A percentile compares a stretch with the other conserved stretches of the same genome.
Conservation (phyloP, 208 protist genomes). For the Trypanosoma scelopori region DNA sequence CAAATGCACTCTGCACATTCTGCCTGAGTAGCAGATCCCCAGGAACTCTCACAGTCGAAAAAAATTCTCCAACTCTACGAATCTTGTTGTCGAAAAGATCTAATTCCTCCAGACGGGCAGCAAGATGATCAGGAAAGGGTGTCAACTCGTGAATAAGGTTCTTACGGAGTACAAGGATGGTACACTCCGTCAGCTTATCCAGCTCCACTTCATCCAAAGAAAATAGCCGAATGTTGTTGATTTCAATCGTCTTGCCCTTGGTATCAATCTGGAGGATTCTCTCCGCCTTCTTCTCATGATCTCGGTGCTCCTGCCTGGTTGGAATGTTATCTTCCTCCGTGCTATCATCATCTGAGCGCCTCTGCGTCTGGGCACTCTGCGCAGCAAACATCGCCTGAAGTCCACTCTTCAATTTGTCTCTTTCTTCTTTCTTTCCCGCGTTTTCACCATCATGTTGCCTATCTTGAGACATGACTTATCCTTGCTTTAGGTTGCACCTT, state of each 20-base stretch:
- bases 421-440: conserved; percentile 11
- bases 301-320: neutral
- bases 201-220: conserved; percentile 82
- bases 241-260: conserved; percentile 60
- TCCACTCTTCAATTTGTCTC: conserved; percentile 18
- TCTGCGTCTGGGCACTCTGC: neutral
- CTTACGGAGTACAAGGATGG: conserved; percentile 72
- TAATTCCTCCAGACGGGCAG: conserved; percentile 59
- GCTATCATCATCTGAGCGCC: conserved; percentile 31
- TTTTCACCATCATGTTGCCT: neutral
- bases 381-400: conserved; percentile 27
- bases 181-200: conserved; percentile 59
- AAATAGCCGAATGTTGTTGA: conserved; percentile 86
- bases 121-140: conserved; percentile 67
- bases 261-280: conserved; percentile 59
- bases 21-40: conserved; percentile 31
- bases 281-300: conserved; percentile 16
- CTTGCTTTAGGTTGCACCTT: too few relatives aligned
- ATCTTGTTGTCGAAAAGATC: conserved; percentile 95
- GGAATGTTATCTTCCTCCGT: conserved; percentile 25
- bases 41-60: conserved; percentile 34
- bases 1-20: conserved; percentile 40
- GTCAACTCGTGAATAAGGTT: conserved; percentile 89
- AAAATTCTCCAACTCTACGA: conserved; percentile 76
- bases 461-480: conserved; percentile 15